phyloP scores from a whole-genome alignment of 208 protist species.

The Lotmaria passim region DNA sequence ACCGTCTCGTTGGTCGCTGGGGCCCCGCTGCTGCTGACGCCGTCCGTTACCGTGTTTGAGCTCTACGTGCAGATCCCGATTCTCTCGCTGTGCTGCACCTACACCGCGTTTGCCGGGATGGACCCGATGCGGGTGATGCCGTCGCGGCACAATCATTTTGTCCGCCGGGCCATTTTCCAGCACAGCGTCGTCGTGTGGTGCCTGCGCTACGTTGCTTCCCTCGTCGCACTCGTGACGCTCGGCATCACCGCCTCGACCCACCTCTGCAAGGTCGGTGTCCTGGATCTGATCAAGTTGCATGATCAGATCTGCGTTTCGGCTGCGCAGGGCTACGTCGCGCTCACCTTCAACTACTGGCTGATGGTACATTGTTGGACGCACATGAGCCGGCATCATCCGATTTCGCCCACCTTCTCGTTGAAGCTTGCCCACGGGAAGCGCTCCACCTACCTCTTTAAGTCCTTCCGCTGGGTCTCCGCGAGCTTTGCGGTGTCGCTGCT shows the following conservation, averaged over 20 bases:
- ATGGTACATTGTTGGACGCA: conserved; percentile 91
- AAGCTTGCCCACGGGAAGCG: conserved; percentile 68
- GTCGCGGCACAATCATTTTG: conserved; percentile 86
- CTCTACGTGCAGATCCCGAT: conserved; percentile 87
- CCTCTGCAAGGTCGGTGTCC: conserved; percentile 44
- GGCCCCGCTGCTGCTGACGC: conserved; percentile 70
- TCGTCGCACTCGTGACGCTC: conserved; percentile 66
- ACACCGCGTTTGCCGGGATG: conserved; percentile 81
- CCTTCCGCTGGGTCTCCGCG: conserved; percentile 68
- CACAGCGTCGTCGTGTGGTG: conserved; percentile 83
- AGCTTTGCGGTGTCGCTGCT: conserved; percentile 59
- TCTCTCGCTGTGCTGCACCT: conserved; percentile 78
- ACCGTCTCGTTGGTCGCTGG: conserved; percentile 56
- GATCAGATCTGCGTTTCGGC: conserved; percentile 57
- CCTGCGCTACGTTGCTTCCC: conserved; percentile 75
- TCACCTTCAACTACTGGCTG: conserved; percentile 91
- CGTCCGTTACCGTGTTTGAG: conserved; percentile 75
- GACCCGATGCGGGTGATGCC: conserved; percentile 88
- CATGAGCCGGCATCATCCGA: conserved; percentile 84
- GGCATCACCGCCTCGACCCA: conserved; percentile 65
- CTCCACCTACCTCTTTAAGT: conserved; percentile 77
- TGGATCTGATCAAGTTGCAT: conserved; percentile 37
- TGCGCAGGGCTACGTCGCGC: conserved; percentile 72
- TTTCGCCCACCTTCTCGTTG: conserved; percentile 72
- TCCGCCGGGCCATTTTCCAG: conserved; percentile 79